Conservation (phyloP, 176 grass and related monocot genomes). For the Eragrostis nindensis region DNA sequence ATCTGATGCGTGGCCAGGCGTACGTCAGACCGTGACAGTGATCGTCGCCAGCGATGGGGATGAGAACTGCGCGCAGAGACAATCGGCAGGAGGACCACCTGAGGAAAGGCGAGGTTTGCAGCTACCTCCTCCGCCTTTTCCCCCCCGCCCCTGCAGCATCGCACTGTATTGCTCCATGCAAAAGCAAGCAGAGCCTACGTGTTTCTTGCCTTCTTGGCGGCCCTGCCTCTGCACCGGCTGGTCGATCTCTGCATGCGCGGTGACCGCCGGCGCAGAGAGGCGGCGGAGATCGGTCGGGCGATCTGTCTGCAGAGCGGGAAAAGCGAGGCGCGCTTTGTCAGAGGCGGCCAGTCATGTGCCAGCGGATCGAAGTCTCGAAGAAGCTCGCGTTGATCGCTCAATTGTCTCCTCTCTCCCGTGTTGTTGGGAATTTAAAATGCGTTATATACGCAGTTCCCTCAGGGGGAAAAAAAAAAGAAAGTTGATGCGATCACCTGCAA, state of each 20-base stretch:
- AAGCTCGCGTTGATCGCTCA: background rate
- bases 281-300: constrained; percentile 6
- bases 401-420: background rate
- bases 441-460: background rate
- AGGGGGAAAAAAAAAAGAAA: no score
- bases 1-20: background rate
- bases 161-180: constrained; percentile 2
- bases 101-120: constrained; percentile 45
- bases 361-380: background rate
- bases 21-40: background rate
- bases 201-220: no score
- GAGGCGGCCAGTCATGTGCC: background rate
- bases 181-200: background rate
- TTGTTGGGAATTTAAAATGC: background rate
- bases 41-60: background rate
- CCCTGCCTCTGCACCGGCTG: no score
- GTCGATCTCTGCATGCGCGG: background rate
- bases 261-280: background rate
- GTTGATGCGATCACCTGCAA: no score
- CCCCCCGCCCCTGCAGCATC: background rate
- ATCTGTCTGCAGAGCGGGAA: constrained; percentile 3
- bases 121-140: background rate
- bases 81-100: constrained; percentile 38
- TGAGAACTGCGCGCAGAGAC: background rate
- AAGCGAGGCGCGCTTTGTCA: background rate